Conservation (phyloP, 179 eudicot genomes). For the Gypsophila paniculata region DNA sequence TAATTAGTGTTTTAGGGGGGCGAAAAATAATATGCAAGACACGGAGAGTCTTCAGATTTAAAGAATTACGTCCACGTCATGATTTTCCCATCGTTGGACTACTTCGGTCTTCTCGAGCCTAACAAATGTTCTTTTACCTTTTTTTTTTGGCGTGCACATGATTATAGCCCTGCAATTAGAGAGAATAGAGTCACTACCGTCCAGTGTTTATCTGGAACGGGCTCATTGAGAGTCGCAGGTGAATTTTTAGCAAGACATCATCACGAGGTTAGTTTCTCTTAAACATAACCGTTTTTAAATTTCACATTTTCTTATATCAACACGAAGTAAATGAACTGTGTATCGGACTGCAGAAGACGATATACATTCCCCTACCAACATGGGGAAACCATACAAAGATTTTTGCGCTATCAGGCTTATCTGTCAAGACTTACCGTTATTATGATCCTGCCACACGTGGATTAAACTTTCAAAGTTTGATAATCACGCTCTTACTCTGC, state of each 20-base stretch:
- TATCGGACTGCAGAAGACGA: conserved; percentile 47
- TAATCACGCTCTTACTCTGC: neutral
- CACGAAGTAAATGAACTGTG: neutral
- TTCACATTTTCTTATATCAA: neutral
- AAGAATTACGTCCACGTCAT: neutral
- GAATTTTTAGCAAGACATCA: conserved; percentile 81
- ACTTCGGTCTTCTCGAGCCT: conserved; percentile 2
- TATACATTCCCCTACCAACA: conserved; percentile 85
- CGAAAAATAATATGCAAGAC: neutral
- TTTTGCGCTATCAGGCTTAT: conserved; percentile 70
- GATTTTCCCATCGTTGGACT: neutral
- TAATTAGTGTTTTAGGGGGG: neutral
- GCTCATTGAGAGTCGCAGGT: conserved; percentile 87
- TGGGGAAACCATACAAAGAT: conserved; percentile 97
- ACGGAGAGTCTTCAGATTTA: neutral
- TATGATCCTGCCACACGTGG: conserved; percentile 94
- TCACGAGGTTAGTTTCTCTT: conserved; percentile 48
- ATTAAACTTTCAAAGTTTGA: conserved; percentile 61
- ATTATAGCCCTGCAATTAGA: conserved; percentile 66
- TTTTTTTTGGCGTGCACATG: conserved; percentile 15
- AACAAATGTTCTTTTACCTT: neutral
- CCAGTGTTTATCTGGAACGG: conserved; percentile 94
- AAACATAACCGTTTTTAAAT: neutral
- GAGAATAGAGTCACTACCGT: conserved; percentile 86
- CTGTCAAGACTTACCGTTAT: conserved; percentile 79